phyloP scores from a whole-genome alignment of 1,284 basidiomycete species.

The Mycena citricolor region DNA sequence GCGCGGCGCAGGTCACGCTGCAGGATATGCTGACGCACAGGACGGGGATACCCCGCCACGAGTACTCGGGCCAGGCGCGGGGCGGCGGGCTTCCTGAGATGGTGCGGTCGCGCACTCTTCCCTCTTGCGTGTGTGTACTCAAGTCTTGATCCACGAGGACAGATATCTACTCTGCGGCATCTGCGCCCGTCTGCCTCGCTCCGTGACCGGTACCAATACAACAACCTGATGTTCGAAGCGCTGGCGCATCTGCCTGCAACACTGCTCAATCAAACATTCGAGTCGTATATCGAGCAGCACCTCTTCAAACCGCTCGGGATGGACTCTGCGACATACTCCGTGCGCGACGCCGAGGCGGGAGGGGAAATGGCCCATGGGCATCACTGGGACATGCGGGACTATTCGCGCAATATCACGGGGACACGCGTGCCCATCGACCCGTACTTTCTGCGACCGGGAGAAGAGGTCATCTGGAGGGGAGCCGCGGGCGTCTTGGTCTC shows the following conservation, averaged over 20 bases:
- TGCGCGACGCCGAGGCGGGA: no score
- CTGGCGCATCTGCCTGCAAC: no score
- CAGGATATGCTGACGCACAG: no score
- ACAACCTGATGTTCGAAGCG: no score
- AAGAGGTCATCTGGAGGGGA: constrained; percentile 37
- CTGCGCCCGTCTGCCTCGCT: constrained; percentile 39
- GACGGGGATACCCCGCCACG: no score
- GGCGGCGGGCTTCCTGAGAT: constrained; percentile 31
- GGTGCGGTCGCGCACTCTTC: constrained; percentile 23
- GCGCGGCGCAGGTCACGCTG: constrained; percentile 29
- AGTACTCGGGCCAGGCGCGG: constrained; percentile 26
- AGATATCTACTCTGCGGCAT: constrained; percentile 36
- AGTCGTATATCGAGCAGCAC: no score
- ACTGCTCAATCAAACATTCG: no score
- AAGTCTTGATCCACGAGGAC: no score
- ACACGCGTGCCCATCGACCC: constrained; percentile 32
- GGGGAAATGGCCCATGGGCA: no score
- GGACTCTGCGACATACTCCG: no score
- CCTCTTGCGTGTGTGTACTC: not conserved
- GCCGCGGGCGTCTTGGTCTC: constrained; percentile 42
- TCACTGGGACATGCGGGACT: constrained; percentile 30
- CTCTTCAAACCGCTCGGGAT: no score
- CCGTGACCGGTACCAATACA: constrained; percentile 42
- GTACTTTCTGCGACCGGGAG: constrained; percentile 33
- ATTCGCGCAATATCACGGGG: constrained; percentile 29